These are phyloP conservation scores for Rhododendron griersonianum DNA, from an alignment of 148 eudicot species.

Conservation along the genomic window DNA sequence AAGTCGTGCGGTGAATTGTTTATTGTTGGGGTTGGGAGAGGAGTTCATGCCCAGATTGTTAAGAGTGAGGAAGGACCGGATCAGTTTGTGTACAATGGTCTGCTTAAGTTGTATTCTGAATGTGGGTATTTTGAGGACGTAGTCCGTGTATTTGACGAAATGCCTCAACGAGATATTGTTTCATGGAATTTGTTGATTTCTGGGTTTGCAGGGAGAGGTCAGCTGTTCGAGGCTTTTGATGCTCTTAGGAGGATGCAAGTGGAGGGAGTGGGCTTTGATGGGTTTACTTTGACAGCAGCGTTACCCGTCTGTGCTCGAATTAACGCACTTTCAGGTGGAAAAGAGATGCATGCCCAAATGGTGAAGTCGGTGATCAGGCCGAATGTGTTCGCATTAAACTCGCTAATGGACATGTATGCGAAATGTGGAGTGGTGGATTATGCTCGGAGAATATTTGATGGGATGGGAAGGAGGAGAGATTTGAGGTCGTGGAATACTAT, in stretches of 20 bases:
- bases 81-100: constrained; percentile 37
- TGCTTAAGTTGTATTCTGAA: constrained; percentile 27
- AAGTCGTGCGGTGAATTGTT: constrained; percentile 24
- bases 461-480: constrained; percentile 27
- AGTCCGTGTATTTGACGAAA: constrained; percentile 27
- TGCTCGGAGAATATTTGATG: constrained; percentile 28
- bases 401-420: constrained; percentile 43
- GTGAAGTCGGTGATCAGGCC: constrained; percentile 23
- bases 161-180: constrained; percentile 37
- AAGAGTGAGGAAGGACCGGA: constrained; percentile 29
- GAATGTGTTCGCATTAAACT: constrained; percentile 26
- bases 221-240: constrained; percentile 26
- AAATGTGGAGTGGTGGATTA: constrained; percentile 37
- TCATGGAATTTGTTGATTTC: constrained; percentile 36
- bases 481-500: constrained; percentile 33
- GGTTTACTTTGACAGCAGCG: constrained; percentile 34
- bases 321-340: constrained; percentile 26
- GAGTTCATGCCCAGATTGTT: constrained; percentile 33
- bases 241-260: constrained; percentile 34
- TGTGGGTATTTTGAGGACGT: constrained; percentile 35
- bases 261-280: constrained; percentile 30
- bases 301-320: constrained; percentile 28
- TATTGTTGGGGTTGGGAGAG: constrained; percentile 21
- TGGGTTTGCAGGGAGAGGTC: constrained; percentile 23
- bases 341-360: constrained; percentile 42